These are phyloP conservation scores for Vitis cinerea DNA, from an alignment of 164 flowering plant species.

Conservation along the genomic window DNA sequence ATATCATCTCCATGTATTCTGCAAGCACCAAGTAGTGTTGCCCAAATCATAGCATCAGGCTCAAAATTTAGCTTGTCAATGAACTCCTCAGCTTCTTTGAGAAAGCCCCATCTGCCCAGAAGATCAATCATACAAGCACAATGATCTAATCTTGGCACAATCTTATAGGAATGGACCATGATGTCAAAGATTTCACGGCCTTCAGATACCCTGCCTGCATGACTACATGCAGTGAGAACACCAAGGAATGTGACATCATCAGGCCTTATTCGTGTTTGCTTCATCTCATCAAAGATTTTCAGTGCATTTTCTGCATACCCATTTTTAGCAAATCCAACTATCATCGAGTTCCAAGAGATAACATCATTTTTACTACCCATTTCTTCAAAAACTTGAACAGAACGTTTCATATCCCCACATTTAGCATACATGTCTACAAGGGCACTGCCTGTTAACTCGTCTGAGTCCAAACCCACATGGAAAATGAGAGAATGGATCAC, in stretches of 20 bases:
- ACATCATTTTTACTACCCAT: constrained; percentile 51
- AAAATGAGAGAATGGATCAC: constrained; percentile 64
- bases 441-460: constrained; percentile 64
- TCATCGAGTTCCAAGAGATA: constrained; percentile 87
- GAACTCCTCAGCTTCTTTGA: constrained; percentile 75
- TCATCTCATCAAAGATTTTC: constrained; percentile 56
- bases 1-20: constrained; percentile 70
- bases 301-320: constrained; percentile 77
- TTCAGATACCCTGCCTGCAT: constrained; percentile 68
- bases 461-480: constrained; percentile 54
- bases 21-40: constrained; percentile 75
- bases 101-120: constrained; percentile 77
- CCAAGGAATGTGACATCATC: constrained; percentile 90
- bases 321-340: constrained; percentile 84
- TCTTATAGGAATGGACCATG: constrained; percentile 47
- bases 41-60: constrained; percentile 75
- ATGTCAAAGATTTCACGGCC: constrained; percentile 57
- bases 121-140: constrained; percentile 89
- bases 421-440: constrained; percentile 94
- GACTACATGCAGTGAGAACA: constrained; percentile 85
- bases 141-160: constrained; percentile 71
- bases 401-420: constrained; percentile 78
- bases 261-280: constrained; percentile 39
- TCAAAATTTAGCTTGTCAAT: constrained; percentile 41
- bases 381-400: constrained; percentile 62